A percentile compares a stretch with the other conserved stretches of the same genome.
Conservation (phyloP, 2,329 filamentous ascomycete genomes). For the Aspergillus novoparasiticus region DNA sequence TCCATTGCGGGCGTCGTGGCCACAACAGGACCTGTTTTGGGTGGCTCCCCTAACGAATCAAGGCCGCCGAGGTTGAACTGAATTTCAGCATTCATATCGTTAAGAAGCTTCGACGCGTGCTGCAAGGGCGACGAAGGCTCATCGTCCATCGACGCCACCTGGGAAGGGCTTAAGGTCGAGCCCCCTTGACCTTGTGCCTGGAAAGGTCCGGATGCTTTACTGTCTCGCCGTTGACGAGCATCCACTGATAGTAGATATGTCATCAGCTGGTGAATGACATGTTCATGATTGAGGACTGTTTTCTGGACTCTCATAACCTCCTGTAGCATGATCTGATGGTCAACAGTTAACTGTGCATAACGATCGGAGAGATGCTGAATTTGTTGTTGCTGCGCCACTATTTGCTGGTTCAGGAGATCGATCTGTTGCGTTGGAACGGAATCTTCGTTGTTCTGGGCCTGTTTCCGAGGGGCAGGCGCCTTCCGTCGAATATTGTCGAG, state of each 20-base stretch:
- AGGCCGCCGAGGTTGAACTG: conserved; percentile 66
- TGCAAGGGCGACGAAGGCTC: conserved; percentile 68
- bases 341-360: conserved; percentile 74
- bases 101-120: conserved; percentile 67
- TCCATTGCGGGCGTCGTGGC: conserved; percentile 62
- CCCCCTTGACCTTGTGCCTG: conserved; percentile 45
- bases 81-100: conserved; percentile 66
- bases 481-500: conserved; percentile 96
- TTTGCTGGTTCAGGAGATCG: conserved; percentile 81
- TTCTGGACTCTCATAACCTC: conserved; percentile 67
- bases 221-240: conserved; percentile 65
- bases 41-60: conserved; percentile 65
- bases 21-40: conserved; percentile 57
- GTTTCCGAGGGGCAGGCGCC: conserved; percentile 85
- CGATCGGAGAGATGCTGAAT: conserved; percentile 84
- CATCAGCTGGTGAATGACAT: conserved; percentile 72
- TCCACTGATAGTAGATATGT: conserved; percentile 67
- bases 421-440: conserved; percentile 84
- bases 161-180: conserved; percentile 48
- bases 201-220: conserved; percentile 47
- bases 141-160: conserved; percentile 57
- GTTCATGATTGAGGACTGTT: conserved; percentile 72
- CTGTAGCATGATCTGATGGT: conserved; percentile 66
- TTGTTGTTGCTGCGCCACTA: conserved; percentile 89
- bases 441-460: conserved; percentile 67